A percentile compares a stretch with the other conserved stretches of the same genome.
These are phyloP conservation scores for Ophiostoma novo-ulmi DNA, from an alignment of 2,329 filamentous ascomycete species.

Conservation along the genomic window DNA sequence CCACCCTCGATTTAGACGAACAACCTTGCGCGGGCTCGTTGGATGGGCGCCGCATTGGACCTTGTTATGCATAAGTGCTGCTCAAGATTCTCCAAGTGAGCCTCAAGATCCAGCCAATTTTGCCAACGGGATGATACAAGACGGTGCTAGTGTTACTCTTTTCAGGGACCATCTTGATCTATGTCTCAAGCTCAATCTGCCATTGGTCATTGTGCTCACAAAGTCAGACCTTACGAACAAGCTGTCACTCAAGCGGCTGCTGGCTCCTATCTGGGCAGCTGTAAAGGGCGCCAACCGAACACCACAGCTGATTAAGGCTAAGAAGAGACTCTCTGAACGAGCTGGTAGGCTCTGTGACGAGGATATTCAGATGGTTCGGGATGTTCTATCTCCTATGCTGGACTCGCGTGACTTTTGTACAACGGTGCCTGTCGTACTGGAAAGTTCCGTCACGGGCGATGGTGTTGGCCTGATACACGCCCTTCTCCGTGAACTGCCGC, in stretches of 20 bases:
- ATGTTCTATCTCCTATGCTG: constrained; percentile 48
- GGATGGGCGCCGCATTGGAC: constrained; percentile 97
- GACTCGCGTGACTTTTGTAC: constrained; percentile 40
- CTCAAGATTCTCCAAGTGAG: constrained; percentile 57
- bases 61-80: constrained; percentile 64
- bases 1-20: constrained; percentile 81
- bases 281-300: constrained; percentile 70
- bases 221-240: constrained; percentile 77
- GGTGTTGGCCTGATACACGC: constrained; percentile 80
- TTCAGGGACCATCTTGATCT: constrained; percentile 77
- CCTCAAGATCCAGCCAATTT: neutral
- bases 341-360: constrained; percentile 51
- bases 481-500: constrained; percentile 68
- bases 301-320: constrained; percentile 65
- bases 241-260: constrained; percentile 59
- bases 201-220: constrained; percentile 77
- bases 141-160: constrained; percentile 46
- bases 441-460: constrained; percentile 77
- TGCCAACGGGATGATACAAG: neutral
- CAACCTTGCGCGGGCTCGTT: constrained; percentile 81
- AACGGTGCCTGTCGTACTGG: constrained; percentile 78
- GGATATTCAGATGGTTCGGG: constrained; percentile 56
- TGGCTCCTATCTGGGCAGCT: constrained; percentile 68
- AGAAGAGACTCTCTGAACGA: constrained; percentile 41
- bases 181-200: constrained; percentile 73